Conservation (phyloP, 2,329 filamentous ascomycete genomes). For the Aspergillus fumigatus region DNA sequence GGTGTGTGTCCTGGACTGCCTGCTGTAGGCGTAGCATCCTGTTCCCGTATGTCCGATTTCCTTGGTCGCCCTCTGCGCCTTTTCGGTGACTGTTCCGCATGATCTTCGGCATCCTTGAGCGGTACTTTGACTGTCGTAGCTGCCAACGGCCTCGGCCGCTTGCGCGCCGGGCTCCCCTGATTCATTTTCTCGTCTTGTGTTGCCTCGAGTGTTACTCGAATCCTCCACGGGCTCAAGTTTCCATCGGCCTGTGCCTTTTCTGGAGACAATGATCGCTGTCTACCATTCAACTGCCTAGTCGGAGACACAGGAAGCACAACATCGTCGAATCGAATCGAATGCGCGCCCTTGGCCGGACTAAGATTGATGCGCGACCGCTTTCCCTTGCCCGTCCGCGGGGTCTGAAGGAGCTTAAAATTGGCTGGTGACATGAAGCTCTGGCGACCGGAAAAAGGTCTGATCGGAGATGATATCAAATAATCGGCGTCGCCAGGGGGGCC, state of each 20-base stretch:
- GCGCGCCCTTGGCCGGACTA: conserved; percentile 34
- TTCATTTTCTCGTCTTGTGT: conserved; percentile 40
- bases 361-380: conserved; percentile 32
- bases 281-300: conserved; percentile 25
- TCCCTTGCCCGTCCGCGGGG: conserved; percentile 23
- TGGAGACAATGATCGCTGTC: conserved; percentile 31
- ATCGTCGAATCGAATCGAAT: conserved; percentile 40
- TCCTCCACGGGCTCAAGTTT: conserved; percentile 45
- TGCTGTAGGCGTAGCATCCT: conserved; percentile 32
- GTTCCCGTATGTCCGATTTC: conserved; percentile 34
- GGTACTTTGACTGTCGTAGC: conserved; percentile 40
- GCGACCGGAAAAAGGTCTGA: conserved; percentile 35
- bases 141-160: conserved; percentile 23
- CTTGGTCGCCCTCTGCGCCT: conserved; percentile 40
- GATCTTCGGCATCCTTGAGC: conserved; percentile 34
- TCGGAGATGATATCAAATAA: conserved; percentile 40
- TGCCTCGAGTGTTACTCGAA: conserved; percentile 45
- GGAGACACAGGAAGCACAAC: conserved; percentile 39
- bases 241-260: conserved; percentile 35
- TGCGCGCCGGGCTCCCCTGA: conserved; percentile 27
- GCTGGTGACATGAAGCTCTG: conserved; percentile 38
- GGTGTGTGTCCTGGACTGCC: conserved; percentile 31
- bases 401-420: conserved; percentile 27
- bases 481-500: conserved; percentile 40
- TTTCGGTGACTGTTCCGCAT: conserved; percentile 35